Evolutionary conservation across 2,329 filamentous ascomycete genomes (phyloP), one percentile per base, ranked within the genome.

Genomic region (Zalaria obscura): DNA sequence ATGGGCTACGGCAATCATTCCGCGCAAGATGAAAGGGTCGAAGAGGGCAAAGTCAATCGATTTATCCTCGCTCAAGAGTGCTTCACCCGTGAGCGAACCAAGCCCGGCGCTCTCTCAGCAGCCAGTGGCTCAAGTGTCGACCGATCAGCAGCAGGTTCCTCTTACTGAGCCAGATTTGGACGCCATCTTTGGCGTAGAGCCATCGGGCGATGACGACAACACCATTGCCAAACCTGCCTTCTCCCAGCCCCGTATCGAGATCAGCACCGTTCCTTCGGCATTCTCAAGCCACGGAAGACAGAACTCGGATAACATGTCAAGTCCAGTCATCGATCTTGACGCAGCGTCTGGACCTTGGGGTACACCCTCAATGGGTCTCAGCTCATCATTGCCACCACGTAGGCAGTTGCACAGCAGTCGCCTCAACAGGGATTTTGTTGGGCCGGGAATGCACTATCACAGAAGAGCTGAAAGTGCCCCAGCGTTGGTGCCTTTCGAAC

Each of bases 331-430:
- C 48, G 91, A 98, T 59, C 67, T 98, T 35, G 91, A 98, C 63
- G 89, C 88, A 11, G 91, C 89, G 26, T 71, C 96, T 1, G 88
- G 87, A 2, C 87, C 89, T 0, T 93, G 94, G 61, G 91, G 93
- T 53, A 93, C 87, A 0, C 83, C 83, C 26, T 66, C 78, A 44
- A 66, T 73, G 2, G 76, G 79, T 45, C 82, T 79, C 71, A 7
- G 7, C 7, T 32, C 29, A 7, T 69, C 70, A 1, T 52, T 53
- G 7, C 54, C 58, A 41, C 63, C 68, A 32, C 77, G 80, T 52
- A 73, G 80, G 48, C 74, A 80, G 44, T 72, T 91, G 56, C 84
- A 91, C 58, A 89, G 83, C 55, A 81, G 82, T 40, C 77, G 79
- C 40, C 74, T 76, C n/a, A 68, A 79, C 61, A 77, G 75, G 44